Evolutionary conservation across 2,329 filamentous ascomycete genomes (phyloP).

Genomic region (Neofusicoccum laricinum): DNA sequence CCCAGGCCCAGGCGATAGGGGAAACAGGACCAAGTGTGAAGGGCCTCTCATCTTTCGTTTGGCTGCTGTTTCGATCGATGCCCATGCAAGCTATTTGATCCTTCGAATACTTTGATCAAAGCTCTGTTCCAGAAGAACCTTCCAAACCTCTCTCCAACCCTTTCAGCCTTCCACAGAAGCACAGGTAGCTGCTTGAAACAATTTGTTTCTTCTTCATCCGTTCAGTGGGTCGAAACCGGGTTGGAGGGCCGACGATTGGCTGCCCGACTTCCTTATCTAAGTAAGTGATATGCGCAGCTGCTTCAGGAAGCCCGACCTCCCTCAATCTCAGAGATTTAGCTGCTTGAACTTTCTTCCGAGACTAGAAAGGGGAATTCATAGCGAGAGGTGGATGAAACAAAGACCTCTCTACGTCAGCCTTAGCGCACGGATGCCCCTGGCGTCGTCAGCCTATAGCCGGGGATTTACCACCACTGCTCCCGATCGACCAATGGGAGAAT

Average conservation of each 20-base stretch:
- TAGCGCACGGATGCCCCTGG: neutral
- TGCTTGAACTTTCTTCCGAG: neutral
- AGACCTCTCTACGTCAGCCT: neutral
- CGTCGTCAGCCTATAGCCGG: neutral
- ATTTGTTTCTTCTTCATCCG: neutral
- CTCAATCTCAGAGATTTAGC: neutral
- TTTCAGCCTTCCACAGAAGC: too few species aligned
- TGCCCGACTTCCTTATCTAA: neutral
- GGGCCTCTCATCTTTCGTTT: too few species aligned
- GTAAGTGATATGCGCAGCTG: neutral
- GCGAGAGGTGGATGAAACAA: neutral
- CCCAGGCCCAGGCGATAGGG: too few species aligned
- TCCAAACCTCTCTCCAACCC: too few species aligned
- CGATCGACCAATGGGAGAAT: neutral
- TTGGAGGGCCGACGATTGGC: neutral
- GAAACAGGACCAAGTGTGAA: too few species aligned
- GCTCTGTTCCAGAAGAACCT: too few species aligned
- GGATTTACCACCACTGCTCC: neutral
- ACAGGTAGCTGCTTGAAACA: neutral
- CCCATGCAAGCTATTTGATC: too few species aligned
- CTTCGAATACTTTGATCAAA: too few species aligned
- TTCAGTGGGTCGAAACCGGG: neutral
- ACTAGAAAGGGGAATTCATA: neutral
- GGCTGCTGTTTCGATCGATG: too few species aligned
- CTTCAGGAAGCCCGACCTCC: neutral